Evolutionary conservation across 495 filamentous ascomycete genomes (phyloP), one percentile per base, ranked within the genome.

Genomic region (Aspergillus sclerotiicarbonarius): DNA sequence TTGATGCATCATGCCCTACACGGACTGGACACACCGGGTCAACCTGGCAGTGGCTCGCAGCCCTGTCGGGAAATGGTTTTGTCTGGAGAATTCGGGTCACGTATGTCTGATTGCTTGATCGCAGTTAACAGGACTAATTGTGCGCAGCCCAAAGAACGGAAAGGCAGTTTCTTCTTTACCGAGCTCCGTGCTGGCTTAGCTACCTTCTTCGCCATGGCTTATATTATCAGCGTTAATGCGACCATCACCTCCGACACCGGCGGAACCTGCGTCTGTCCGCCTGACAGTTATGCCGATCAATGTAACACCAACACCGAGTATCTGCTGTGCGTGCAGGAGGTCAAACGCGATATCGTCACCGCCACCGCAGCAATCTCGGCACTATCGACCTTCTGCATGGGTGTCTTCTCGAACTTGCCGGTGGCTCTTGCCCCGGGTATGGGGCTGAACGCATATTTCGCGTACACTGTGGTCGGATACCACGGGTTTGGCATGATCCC

Each of bases 161-260:
- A 89, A 66, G 87, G 85, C 1, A 84, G 86, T n/a, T 79, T 80
- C 62, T 92, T 92, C 76, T 84, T 89, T 61, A 92, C 88, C 20
- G 89, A 92, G 73, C 69, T 91, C 45, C 85, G 90, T 51, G 90
- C 88, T 57, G 90, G 89, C 53, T 69, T 92, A 2, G 89, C 89
- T 31, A 89, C 90, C 48, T 91, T 92, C 78, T 91, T 92, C 73
- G 89, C 89, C 61, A 92, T 92, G 90, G 89, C 90, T 65, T 93
- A 90, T 70, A 88, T 89, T 57, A 89, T 90, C 66, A 82, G 86
- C 53, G 85, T 89, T 62, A 91, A 90, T 72, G 83, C 82, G 51
- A 87, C 78, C 62, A 89, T 91, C 67, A 81, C 85, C 53, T 77
- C 86, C 51, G 69, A 74, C 20, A 77, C 78, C 49, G 89, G 90